Percentiles rank a stretch among this genome's conserved stretches.
phyloP scores from a whole-genome alignment of 1,284 basidiomycete genomes.

The Tilletiaria anomala region DNA sequence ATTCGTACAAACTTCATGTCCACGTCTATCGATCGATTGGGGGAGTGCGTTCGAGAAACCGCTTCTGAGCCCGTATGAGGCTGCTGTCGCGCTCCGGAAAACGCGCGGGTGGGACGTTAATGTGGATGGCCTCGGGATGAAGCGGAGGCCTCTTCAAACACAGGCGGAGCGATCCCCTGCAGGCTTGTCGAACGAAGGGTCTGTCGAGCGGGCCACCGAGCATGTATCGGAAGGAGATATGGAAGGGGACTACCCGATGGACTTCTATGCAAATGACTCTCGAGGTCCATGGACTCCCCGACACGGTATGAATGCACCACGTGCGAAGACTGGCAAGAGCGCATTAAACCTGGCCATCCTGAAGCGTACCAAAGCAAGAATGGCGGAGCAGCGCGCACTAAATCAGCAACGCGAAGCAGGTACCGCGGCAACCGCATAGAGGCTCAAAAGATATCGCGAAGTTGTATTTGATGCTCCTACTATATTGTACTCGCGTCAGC shows the following conservation, averaged over 20 bases:
- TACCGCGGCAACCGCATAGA: too few relatives aligned
- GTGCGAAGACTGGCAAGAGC: not conserved
- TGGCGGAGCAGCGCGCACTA: not conserved
- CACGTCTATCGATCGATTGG: constrained; percentile 93
- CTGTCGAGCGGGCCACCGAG: too few relatives aligned
- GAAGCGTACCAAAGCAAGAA: not conserved
- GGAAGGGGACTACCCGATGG: constrained; percentile 77
- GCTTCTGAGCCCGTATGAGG: constrained; percentile 84
- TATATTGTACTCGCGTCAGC: too few relatives aligned
- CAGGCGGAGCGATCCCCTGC: too few relatives aligned
- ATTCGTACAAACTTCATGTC: constrained; percentile 91
- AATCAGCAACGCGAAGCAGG: too few relatives aligned
- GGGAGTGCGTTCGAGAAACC: constrained; percentile 65
- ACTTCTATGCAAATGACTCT: constrained; percentile 74
- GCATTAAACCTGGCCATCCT: not conserved
- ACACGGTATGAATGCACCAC: constrained; percentile 28
- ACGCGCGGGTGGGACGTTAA: constrained; percentile 49
- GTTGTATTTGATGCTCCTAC: too few relatives aligned
- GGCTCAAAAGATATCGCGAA: too few relatives aligned
- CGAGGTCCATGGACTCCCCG: constrained; percentile 44
- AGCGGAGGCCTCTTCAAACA: constrained; percentile 34
- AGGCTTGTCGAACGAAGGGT: too few relatives aligned
- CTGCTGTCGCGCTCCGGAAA: constrained; percentile 67
- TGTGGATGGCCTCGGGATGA: constrained; percentile 32
- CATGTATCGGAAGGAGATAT: not conserved